A percentile compares a stretch with the other conserved stretches of the same genome.
Evolutionary conservation across 257 asterid species (phyloP).

Genomic region (Solanum pinnatisectum): DNA sequence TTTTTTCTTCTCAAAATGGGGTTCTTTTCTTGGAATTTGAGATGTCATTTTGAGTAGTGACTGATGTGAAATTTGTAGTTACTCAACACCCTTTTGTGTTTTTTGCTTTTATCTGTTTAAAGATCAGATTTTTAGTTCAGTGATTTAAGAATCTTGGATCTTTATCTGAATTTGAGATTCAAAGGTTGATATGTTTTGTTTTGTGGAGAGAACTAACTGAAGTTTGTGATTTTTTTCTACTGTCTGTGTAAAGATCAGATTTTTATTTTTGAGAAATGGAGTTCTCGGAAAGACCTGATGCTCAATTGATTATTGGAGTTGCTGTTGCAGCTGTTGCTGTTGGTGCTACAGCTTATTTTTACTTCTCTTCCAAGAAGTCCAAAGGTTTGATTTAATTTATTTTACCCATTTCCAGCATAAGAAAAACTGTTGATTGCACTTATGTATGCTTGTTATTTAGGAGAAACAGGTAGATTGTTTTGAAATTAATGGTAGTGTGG

Average conservation of each 20-base stretch:
- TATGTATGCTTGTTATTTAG: not conserved
- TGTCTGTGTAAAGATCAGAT: not conserved
- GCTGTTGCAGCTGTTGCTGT: constrained; percentile 58
- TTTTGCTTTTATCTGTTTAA: not conserved
- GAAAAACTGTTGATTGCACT: not conserved
- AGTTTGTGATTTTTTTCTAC: not conserved
- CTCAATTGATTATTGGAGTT: constrained; percentile 49
- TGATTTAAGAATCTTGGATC: not conserved
- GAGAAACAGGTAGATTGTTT: not conserved
- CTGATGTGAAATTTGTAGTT: not conserved
- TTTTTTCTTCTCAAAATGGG: not conserved
- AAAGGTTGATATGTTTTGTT: not conserved
- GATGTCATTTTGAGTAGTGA: not conserved
- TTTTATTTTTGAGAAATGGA: constrained; percentile 35
- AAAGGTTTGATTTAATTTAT: constrained; percentile 37
- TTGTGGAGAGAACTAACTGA: not conserved
- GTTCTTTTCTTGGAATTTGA: not conserved
- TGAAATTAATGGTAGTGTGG: not conserved
- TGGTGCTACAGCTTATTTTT: constrained; percentile 45
- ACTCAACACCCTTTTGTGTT: not conserved
- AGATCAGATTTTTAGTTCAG: not conserved
- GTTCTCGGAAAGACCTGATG: constrained; percentile 61
- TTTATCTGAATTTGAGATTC: not conserved
- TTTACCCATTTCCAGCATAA: not conserved
- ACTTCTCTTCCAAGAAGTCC: constrained; percentile 61